Evolutionary conservation across 1,284 basidiomycete species (phyloP), one percentile per base, ranked within the genome.

Genomic region (Ganoderma resinaceum): DNA sequence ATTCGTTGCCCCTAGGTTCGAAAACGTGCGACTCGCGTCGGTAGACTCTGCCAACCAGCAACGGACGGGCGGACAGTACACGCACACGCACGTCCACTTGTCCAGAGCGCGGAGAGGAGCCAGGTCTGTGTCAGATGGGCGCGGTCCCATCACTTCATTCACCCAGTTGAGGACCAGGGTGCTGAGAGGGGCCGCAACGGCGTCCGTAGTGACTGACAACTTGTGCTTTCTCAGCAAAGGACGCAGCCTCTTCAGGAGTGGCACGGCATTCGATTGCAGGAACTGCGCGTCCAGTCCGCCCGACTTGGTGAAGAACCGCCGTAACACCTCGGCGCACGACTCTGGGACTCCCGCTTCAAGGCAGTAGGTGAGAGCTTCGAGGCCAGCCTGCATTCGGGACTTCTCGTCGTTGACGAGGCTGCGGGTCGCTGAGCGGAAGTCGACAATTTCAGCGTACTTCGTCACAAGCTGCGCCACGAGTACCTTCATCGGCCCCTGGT

Each of bases 291-390:
- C 31, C 14, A 31, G 52, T 2, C 18, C 52, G 14, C 26, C 52
- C 1, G 52, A 14, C n/a, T 31, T 31, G 29, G 26, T 31, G 26
- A 55, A 55, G 26, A 55, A 33, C 52, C 52, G 52, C 29, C n/a
- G 26, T 14, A 55, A 23, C 26, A 55, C 52, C 52, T 55, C 52
- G 6, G 31, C 5, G 26, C 26, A 55, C 31, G 52, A n/a, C 3
- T 55, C 52, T 29, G 20, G 29, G 8, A 55, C 52, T 55, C 52
- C 52, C 37, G 42, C n/a, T 20, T 55, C 35, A 20, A 63, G 16
- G 20, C 62, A 63, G 37, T 33, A 63, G 20, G 55, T 53, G 62
- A 63, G 53, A 7, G 53, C 62, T 8, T 63, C 53, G 26, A 57
- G 11, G 0, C 23, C 49, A 23, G 52, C 18, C 23, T 63, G 26